A percentile compares a stretch with the other conserved stretches of the same genome.
phyloP scores from a whole-genome alignment of 2,329 filamentous ascomycete species.

The Alternaria panax region DNA sequence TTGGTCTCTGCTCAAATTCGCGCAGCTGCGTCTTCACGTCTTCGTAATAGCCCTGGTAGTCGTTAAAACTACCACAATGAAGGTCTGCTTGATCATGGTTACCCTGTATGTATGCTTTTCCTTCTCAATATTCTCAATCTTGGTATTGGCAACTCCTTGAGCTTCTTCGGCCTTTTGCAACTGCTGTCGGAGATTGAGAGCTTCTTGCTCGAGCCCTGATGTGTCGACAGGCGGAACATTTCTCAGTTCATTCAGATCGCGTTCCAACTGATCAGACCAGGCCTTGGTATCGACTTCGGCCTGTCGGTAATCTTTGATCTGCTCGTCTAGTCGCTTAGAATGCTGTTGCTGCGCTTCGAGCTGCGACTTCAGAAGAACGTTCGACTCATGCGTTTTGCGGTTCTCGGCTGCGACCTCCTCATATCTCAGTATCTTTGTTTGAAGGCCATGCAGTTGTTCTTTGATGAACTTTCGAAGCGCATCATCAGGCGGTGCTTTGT shows the following conservation, averaged over 20 bases:
- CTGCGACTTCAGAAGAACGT: slow-evolving; percentile 22
- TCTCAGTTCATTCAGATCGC: slow-evolving; percentile 22
- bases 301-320: slow-evolving; percentile 11
- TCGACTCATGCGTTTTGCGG: slow-evolving; percentile 20
- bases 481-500: slow-evolving; percentile 1
- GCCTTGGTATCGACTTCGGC: slow-evolving; percentile 22
- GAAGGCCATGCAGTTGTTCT: slow-evolving; percentile 26
- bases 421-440: slow-evolving; percentile 27
- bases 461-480: slow-evolving; percentile 21
- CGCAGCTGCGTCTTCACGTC: slow-evolving; percentile 3
- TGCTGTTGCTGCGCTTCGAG: slow-evolving; percentile 26
- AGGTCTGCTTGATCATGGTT: neutral
- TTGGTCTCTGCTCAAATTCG: neutral
- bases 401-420: slow-evolving; percentile 27
- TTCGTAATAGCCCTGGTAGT: neutral
- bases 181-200: slow-evolving; percentile 18
- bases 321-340: slow-evolving; percentile 18
- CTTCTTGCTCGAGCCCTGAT: slow-evolving; percentile 14
- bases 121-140: slow-evolving; percentile 10
- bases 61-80: neutral
- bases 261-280: slow-evolving; percentile 20
- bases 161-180: slow-evolving; percentile 21
- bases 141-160: slow-evolving; percentile 9
- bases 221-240: neutral
- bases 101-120: slow-evolving; percentile 12